A percentile compares a stretch with the other conserved stretches of the same genome.
phyloP scores from a whole-genome alignment of 1,284 basidiomycete genomes.

The Cutaneotrichosporon spelunceum region DNA sequence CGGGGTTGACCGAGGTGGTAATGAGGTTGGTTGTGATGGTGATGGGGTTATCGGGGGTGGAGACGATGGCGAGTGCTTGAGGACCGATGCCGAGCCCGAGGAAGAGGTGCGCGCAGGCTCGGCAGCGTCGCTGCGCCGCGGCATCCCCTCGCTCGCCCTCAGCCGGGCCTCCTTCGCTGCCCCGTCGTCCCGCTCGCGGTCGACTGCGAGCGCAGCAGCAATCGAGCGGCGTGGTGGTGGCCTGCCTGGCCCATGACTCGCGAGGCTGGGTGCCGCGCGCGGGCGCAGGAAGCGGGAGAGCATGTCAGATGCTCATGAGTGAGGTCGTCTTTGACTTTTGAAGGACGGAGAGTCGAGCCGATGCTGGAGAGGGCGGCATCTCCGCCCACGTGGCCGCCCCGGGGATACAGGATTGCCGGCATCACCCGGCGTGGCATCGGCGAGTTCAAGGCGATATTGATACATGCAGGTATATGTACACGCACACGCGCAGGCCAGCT shows the following conservation, averaged over 20 bases:
- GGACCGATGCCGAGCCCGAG: too few species aligned
- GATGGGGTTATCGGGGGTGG: background rate
- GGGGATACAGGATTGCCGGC: background rate
- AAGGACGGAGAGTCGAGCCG: background rate
- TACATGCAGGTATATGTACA: background rate
- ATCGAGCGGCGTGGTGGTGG: background rate
- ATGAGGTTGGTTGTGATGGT: background rate
- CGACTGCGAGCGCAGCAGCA: background rate
- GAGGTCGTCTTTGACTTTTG: slow-evolving; percentile 11
- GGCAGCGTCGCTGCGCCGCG: too few species aligned
- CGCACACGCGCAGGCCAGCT: background rate
- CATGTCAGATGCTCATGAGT: slow-evolving; percentile 2
- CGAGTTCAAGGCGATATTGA: background rate
- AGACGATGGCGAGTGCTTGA: too few species aligned
- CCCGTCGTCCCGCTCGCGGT: background rate
- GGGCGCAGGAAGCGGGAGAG: slow-evolving; percentile 11
- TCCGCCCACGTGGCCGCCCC: slow-evolving; percentile 7
- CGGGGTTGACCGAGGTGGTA: background rate
- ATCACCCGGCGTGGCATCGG: background rate
- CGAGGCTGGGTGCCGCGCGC: slow-evolving; percentile 6
- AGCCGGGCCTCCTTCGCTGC: background rate
- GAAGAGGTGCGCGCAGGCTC: too few species aligned
- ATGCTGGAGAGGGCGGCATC: background rate
- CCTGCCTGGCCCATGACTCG: slow-evolving; percentile 9
- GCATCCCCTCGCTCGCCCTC: background rate